Evolutionary conservation across 768 basidiomycete genomes (phyloP), one percentile per base, ranked within the genome.

Genomic region (Lentinus brumalis): DNA sequence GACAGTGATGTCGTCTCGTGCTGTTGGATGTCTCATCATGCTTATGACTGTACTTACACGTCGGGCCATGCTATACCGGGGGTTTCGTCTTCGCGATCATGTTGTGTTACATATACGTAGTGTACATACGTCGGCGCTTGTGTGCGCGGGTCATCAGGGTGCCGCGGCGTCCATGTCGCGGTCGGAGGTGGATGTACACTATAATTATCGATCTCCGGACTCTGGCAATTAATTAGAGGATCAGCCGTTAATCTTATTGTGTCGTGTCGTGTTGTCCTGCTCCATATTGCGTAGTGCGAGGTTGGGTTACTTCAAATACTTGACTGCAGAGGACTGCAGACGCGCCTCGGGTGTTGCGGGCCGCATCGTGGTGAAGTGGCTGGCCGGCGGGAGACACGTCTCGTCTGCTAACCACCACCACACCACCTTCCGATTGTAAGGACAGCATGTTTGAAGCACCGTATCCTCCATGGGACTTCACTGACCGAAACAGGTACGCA

Each of bases 391-490:
- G n/a, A n/a, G n/a, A n/a, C 11, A 35, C 35, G 7, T 35, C 35
- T 35, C 35, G 35, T 35, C 35, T 3, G 6, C 35, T 35, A 35
- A 35, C 35, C 35, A 35, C 35, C 35, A 35, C 35, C 7, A 6
- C 35, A 35, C 35, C 35, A 35, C 35, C 7, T 35, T 3, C 35
- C 35, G 6, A 35, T 35, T 7, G 35, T 11, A 35, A 26, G 6
- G 6, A 12, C 53, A 42, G n/a, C 10, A 70, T 76, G 68, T 86
- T 85, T 69, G 70, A 77, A 41, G 71, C 88, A 31, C 83, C 88
- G 4, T 84, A 82, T 67, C 81, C 83, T 2, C 87, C 91, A 0
- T 91, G 88, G 67, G 89, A 92, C 73, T 91, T 91, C 8, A 83
- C 79, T 2, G 91, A 92, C 71, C 85, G 75, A 71, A 66, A 76